Base-by-base conservation (phyloP, 352 stramenopile genomes). In the Phytopythium mirpurense region DNA sequence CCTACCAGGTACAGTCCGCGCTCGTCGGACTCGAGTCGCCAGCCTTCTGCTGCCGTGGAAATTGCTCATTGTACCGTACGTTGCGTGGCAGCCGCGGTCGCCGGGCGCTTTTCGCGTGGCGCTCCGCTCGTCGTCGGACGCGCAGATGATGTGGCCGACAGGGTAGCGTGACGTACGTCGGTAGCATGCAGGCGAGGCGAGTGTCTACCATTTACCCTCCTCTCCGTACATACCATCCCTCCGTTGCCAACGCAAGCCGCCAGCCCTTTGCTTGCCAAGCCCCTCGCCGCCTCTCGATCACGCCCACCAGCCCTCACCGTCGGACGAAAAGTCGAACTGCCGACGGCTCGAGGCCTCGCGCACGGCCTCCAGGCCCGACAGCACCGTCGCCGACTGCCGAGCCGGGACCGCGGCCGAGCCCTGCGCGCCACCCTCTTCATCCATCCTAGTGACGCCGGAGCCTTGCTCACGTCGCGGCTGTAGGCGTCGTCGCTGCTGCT, bases 361-460 rank as follows among this genome's bases (percentile, higher is more conserved):
- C 11, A 80, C 67, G 31, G 72, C 72, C 27, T 80, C 72, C 43
- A 76, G 54, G 3, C 72, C 72, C 14, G 69, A 68, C 19, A 83
- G 51, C 47, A 69, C 59, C 15, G 72, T 54, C 40, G 56, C 51
- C 19, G 53, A 47, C 34, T 75, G 66, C 19, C 42, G 41, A 11
- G 56, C 29, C 29, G 29, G 29, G 5, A 9, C 29, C 5, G 5
- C 29, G 29, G n/a, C n/a, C n/a, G n/a, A n/a, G n/a, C n/a, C n/a
- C n/a, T n/a, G n/a, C n/a, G n/a, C n/a, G n/a, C n/a, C n/a, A n/a
- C n/a, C n/a, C n/a, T n/a, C n/a, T n/a, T n/a, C n/a, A n/a, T n/a
- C n/a, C n/a, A n/a, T n/a, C n/a, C 23, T 9, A 31, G 42, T 11
- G 2, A 16, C 32, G 29, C 29, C 11, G 18, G 45, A 51, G 5